These are phyloP conservation scores for Arthroderma sp. DNA, from an alignment of 2,329 filamentous ascomycete genomes.

Conservation along the genomic window DNA sequence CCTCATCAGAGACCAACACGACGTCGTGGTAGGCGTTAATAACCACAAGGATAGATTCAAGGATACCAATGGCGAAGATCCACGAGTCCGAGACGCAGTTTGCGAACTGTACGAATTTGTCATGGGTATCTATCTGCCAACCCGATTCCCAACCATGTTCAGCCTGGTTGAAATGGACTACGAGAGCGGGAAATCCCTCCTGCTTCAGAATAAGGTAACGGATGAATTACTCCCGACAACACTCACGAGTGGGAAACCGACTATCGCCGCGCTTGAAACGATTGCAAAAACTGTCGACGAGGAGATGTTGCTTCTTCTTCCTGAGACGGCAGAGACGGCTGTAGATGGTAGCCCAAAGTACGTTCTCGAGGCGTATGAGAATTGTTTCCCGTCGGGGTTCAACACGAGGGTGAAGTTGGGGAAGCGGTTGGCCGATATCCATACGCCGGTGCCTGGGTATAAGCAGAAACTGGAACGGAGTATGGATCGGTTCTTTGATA, in stretches of 20 bases:
- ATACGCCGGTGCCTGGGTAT: conserved; percentile 47
- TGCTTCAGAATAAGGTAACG: conserved; percentile 36
- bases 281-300: conserved; percentile 43
- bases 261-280: conserved; percentile 31
- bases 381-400: conserved; percentile 48
- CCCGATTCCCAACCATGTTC: conserved; percentile 44
- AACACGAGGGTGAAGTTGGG: conserved; percentile 42
- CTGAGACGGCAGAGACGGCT: conserved; percentile 16
- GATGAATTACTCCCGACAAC: conserved; percentile 27
- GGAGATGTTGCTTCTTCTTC: conserved; percentile 47
- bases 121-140: conserved; percentile 41
- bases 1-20: conserved; percentile 33
- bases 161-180: conserved; percentile 19
- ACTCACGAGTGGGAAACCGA: conserved; percentile 19
- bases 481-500: conserved; percentile 51
- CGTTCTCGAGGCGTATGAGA: conserved; percentile 42
- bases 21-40: conserved; percentile 28
- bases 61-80: conserved; percentile 18
- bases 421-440: conserved; percentile 41
- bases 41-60: conserved; percentile 7
- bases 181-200: conserved; percentile 14
- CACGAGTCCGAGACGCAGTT: conserved; percentile 34
- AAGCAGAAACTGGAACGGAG: conserved; percentile 40
- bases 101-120: conserved; percentile 46
- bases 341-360: conserved; percentile 28